A percentile compares a stretch with the other conserved stretches of the same genome.
phyloP scores from a whole-genome alignment of 371 early-diverging fungal species.

The Mucor lusitanicus region DNA sequence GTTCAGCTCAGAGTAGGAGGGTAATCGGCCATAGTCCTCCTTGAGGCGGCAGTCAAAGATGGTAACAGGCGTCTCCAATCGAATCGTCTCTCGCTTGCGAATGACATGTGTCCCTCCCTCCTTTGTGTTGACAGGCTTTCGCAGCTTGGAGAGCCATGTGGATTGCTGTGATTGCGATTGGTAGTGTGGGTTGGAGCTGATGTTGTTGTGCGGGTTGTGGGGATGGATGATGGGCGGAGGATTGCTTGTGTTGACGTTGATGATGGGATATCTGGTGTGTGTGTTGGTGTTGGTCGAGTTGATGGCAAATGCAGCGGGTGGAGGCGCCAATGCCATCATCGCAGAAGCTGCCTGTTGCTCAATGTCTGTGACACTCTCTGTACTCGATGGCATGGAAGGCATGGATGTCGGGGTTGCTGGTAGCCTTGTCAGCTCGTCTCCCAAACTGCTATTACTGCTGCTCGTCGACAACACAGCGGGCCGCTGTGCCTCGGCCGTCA shows the following conservation, averaged over 20 bases:
- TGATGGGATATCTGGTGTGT: constrained; percentile 11
- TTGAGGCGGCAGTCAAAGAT: constrained; percentile 45
- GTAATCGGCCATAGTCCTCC: constrained; percentile 50
- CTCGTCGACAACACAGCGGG: constrained; percentile 4
- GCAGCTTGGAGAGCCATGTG: constrained; percentile 22
- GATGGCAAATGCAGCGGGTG: constrained; percentile 17
- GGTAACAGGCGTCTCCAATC: constrained; percentile 27
- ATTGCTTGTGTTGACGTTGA: neutral
- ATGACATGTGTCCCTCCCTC: constrained; percentile 16
- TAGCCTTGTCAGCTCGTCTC: neutral
- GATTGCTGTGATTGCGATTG: constrained; percentile 17
- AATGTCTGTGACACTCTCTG: constrained; percentile 1
- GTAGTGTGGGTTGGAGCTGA: neutral
- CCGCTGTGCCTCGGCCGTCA: neutral
- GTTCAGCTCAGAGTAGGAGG: constrained; percentile 46
- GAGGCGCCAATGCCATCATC: constrained; percentile 3
- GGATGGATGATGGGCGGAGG: constrained; percentile 3
- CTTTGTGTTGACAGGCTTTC: constrained; percentile 18
- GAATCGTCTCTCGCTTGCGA: constrained; percentile 25
- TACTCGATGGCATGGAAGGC: neutral
- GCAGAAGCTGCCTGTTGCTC: constrained; percentile 15
- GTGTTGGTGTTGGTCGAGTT: constrained; percentile 13
- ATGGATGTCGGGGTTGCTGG: neutral
- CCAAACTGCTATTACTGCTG: constrained; percentile 18
- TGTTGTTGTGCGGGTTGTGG: constrained; percentile 3